Conservation (phyloP, 1,284 basidiomycete species). For the Irpex sp. region DNA sequence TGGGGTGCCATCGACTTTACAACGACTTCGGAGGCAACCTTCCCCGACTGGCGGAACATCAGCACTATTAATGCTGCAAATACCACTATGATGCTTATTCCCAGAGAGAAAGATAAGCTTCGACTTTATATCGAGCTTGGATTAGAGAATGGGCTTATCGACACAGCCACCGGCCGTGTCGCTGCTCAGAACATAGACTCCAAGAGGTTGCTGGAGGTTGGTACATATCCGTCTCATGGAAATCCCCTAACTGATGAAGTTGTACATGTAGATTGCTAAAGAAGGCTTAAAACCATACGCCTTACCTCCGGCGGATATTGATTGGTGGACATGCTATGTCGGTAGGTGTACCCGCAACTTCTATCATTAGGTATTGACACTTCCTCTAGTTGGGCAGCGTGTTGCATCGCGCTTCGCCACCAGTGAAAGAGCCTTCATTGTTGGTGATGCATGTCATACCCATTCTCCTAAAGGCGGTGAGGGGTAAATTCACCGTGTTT, state of each 20-base stretch:
- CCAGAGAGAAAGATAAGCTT: slow-evolving; percentile 76
- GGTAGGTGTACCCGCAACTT: too few relatives aligned
- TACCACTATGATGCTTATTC: slow-evolving; percentile 75
- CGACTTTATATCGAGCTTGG: slow-evolving; percentile 81
- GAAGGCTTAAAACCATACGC: slow-evolving; percentile 75
- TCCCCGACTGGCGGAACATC: slow-evolving; percentile 83
- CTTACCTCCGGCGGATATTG: slow-evolving; percentile 63
- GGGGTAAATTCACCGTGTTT: too few relatives aligned
- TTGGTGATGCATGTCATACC: slow-evolving; percentile 86
- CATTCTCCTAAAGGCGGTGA: slow-evolving; percentile 83
- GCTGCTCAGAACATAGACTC: slow-evolving; percentile 70
- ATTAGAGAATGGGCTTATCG: slow-evolving; percentile 46
- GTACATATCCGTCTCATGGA: slow-evolving; percentile 38
- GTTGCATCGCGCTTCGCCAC: slow-evolving; percentile 75
- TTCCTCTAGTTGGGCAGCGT: slow-evolving; percentile 66
- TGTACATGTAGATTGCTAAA: slow-evolving; percentile 70
- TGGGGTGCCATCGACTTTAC: slow-evolving; percentile 80
- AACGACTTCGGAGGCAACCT: slow-evolving; percentile 74
- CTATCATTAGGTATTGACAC: too few relatives aligned
- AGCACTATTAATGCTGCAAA: slow-evolving; percentile 65
- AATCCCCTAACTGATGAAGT: too few relatives aligned
- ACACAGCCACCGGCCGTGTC: slow-evolving; percentile 41
- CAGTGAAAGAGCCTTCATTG: slow-evolving; percentile 81
- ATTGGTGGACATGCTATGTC: slow-evolving; percentile 87
- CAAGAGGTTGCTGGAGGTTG: slow-evolving; percentile 59